Conservation (phyloP, 2,329 filamentous ascomycete species). For the Penicillium palitans region DNA sequence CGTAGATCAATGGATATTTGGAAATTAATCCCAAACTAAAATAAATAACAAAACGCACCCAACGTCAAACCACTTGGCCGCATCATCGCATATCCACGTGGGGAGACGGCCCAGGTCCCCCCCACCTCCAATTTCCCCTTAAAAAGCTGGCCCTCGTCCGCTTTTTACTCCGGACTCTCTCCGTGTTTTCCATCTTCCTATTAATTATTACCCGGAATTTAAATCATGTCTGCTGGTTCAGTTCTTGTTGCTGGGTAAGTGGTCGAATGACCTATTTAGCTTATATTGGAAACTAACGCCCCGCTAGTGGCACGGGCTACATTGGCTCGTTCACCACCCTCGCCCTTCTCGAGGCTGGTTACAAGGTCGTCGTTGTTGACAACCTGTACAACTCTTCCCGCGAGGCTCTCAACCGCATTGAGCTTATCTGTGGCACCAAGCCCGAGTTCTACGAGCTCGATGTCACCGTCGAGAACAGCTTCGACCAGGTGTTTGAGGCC, state of each 20-base stretch:
- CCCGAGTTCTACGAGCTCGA: conserved; percentile 83
- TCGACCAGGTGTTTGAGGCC: conserved; percentile 84
- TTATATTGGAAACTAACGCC: conserved; percentile 24
- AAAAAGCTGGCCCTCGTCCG: conserved; percentile 18
- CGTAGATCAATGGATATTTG: background rate
- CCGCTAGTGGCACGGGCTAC: conserved; percentile 82
- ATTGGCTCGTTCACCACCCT: conserved; percentile 97
- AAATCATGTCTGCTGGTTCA: conserved; percentile 74
- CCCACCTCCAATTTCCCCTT: conserved; percentile 16
- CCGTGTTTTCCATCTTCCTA: conserved; percentile 1
- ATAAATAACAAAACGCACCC: background rate
- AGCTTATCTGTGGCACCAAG: conserved; percentile 85
- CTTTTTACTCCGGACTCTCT: conserved; percentile 3
- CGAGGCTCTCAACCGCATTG: conserved; percentile 90
- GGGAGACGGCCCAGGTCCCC: conserved; percentile 2
- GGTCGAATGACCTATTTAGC: conserved; percentile 12
- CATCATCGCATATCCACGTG: conserved; percentile 11
- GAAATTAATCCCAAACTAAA: background rate
- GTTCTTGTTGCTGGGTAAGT: conserved; percentile 89
- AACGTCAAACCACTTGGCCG: conserved; percentile 4
- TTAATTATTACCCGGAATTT: conserved; percentile 1
- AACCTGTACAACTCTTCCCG: conserved; percentile 95
- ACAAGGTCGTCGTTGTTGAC: conserved; percentile 95
- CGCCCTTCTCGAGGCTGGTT: conserved; percentile 86
- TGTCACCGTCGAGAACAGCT: conserved; percentile 77